Evolutionary conservation across 805 yeast species (phyloP).

Genomic region (Ogataea trehalophila): DNA sequence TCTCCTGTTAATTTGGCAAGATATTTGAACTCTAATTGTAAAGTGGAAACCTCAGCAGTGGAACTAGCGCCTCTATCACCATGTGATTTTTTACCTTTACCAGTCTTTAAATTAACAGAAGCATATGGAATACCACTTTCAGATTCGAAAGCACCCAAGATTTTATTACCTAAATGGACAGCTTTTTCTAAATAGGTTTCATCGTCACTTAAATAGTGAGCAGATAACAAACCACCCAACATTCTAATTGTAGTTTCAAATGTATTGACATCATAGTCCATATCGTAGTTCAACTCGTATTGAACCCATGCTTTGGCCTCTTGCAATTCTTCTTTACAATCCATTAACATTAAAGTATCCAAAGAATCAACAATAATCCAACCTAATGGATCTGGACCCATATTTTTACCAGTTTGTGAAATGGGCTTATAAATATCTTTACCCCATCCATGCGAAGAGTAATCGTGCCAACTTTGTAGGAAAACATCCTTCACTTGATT

Average conservation of each 20-base stretch:
- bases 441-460: constrained; percentile 78
- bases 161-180: constrained; percentile 66
- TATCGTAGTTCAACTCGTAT: constrained; percentile 61
- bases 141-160: constrained; percentile 65
- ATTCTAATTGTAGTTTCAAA: constrained; percentile 94
- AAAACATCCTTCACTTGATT: constrained; percentile 62
- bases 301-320: constrained; percentile 73
- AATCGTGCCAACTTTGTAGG: constrained; percentile 72
- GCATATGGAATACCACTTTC: constrained; percentile 72
- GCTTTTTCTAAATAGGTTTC: constrained; percentile 75
- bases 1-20: constrained; percentile 79
- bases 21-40: constrained; percentile 85
- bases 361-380: constrained; percentile 90
- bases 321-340: constrained; percentile 52
- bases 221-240: constrained; percentile 90
- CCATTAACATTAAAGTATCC: constrained; percentile 81
- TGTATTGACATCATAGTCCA: constrained; percentile 71
- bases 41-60: constrained; percentile 84
- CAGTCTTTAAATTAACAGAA: constrained; percentile 65
- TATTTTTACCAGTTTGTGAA: constrained; percentile 56
- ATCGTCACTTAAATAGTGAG: constrained; percentile 65
- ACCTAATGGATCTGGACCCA: constrained; percentile 81
- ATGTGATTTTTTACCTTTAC: constrained; percentile 55
- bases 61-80: constrained; percentile 75
- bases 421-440: constrained; percentile 72